phyloP scores from a whole-genome alignment of 495 filamentous ascomycete species.

The Xylaria scruposa region DNA sequence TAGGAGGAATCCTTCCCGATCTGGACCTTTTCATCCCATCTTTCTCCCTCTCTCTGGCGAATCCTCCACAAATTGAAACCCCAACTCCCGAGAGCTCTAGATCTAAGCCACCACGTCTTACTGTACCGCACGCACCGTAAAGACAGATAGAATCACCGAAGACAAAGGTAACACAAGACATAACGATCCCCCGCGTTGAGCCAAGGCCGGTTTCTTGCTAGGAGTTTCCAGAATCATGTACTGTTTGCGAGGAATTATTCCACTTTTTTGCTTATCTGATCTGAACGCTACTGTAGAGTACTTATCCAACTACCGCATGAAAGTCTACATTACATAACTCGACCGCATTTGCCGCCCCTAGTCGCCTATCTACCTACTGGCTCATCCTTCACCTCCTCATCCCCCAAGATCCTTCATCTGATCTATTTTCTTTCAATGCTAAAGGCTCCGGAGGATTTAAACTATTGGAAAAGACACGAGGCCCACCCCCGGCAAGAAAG shows the following conservation, averaged over 20 bases:
- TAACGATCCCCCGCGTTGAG: too few relatives aligned
- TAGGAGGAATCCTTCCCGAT: neutral
- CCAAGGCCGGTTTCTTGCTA: neutral
- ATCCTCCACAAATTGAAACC: slow-evolving; percentile 14
- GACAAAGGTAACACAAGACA: too few relatives aligned
- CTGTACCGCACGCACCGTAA: neutral
- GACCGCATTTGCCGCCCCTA: neutral
- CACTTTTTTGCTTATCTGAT: neutral
- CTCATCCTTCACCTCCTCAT: slow-evolving; percentile 9
- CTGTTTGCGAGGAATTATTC: neutral
- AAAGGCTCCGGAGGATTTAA: neutral
- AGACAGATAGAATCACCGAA: too few relatives aligned
- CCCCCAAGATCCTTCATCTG: slow-evolving; percentile 17
- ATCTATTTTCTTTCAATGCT: neutral
- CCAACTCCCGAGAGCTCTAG: neutral
- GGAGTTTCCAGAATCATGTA: neutral
- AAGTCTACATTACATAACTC: neutral
- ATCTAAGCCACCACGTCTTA: neutral
- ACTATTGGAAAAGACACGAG: neutral
- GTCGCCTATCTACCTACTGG: neutral
- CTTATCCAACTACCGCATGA: neutral
- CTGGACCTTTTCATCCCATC: neutral
- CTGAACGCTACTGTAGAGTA: slow-evolving; percentile 12
- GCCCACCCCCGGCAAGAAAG: neutral
- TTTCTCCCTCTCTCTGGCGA: neutral